Evolutionary conservation across 805 yeast genomes (phyloP).

Genomic region (Maudiozyma barnettii): DNA sequence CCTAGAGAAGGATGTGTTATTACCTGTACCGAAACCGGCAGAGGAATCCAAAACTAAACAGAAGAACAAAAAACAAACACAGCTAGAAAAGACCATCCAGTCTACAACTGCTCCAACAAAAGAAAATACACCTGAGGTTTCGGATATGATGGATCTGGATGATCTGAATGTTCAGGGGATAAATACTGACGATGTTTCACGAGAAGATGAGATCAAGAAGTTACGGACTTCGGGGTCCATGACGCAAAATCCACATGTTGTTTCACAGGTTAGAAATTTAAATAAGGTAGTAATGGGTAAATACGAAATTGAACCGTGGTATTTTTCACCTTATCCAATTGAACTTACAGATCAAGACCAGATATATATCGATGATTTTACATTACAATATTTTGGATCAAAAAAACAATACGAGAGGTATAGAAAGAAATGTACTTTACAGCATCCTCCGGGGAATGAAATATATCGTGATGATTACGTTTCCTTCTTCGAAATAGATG

Average conservation of each 20-base stretch:
- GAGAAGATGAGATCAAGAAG: conserved; percentile 90
- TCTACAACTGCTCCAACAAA: conserved; percentile 6
- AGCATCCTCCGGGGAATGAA: conserved; percentile 98
- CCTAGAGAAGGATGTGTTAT: conserved; percentile 54
- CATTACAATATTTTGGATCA: conserved; percentile 81
- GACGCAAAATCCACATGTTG: conserved; percentile 83
- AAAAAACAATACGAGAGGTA: conserved; percentile 87
- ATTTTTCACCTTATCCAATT: conserved; percentile 92
- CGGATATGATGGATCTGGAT: conserved; percentile 78
- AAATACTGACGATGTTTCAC: conserved; percentile 55
- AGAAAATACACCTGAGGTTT: conserved; percentile 26
- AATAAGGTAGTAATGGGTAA: conserved; percentile 74
- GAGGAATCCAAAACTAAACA: conserved; percentile 35
- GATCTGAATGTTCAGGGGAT: conserved; percentile 78
- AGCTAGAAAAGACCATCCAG: not conserved
- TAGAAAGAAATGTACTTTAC: conserved; percentile 74
- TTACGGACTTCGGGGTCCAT: conserved; percentile 93
- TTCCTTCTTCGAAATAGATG: conserved; percentile 95
- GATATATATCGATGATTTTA: conserved; percentile 84
- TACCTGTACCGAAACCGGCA: conserved; percentile 52
- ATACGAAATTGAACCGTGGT: conserved; percentile 96
- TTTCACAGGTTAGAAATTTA: conserved; percentile 83
- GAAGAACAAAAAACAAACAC: conserved; percentile 29
- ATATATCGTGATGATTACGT: conserved; percentile 88
- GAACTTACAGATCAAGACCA: conserved; percentile 89